Base-by-base conservation (phyloP, 2,329 filamentous ascomycete species). In the Mycosphaerella sp. region DNA sequence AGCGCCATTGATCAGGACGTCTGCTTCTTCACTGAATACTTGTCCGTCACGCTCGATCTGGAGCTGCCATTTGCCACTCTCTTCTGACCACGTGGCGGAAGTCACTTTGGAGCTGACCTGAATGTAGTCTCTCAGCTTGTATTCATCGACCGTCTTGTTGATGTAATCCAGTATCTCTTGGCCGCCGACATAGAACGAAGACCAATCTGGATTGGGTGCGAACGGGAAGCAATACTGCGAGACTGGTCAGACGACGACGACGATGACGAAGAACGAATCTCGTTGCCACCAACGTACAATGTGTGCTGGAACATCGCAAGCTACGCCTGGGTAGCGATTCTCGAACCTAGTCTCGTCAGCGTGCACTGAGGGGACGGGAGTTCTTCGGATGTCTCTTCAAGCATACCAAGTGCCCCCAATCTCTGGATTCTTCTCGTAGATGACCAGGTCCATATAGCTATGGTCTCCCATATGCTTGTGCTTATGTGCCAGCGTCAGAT, bases 41-140 rank as follows among this genome's bases (percentile, higher is more conserved):
- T 66, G 64, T 58, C 56, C 67, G 17, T 40, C 14, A 10, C 61
- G 62, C 52, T 41, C 56, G 29, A 79, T 64, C 23, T 72, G 75
- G n/a, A 80, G 72, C 6, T 69, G 71, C 78, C 78, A 80, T 55
- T 76, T 68, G 2, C 76, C 76, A 2, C 60, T 64, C 1, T 74
- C 69, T 17, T 78, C 75, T 43, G 76, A 67, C 78, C 77, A 80
- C 40, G 73, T 72, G 14, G 73, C 73, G 4, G 72, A 72, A 0
- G 72, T 62, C 5, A 78, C 72, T 56, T 76, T 69, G 6, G 73
- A 75, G 53, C 75, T 73, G 66, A 80, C 77, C 2, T 66, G 74
- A 73, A 80, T 78, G 60, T 78, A 77, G 54, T 49, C 46, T 42
- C 48, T 43, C 41, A 57, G 8, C 14, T 50, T 45, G 17, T 41